These are phyloP conservation scores for Zarea fungicola DNA, from an alignment of 2,329 filamentous ascomycete species.

Conservation along the genomic window DNA sequence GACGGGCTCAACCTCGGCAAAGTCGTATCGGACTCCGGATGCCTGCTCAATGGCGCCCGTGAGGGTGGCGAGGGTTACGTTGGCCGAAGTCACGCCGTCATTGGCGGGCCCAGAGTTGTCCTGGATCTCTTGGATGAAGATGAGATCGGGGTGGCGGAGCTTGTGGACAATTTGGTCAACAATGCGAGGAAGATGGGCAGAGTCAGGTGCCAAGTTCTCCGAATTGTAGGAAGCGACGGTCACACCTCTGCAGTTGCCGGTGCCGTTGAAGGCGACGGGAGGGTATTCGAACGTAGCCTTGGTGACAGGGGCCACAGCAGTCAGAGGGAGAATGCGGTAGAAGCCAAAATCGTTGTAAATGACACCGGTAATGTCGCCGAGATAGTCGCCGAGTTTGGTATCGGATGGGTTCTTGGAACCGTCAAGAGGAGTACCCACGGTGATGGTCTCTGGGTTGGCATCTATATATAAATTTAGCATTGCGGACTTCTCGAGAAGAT, in stretches of 20 bases:
- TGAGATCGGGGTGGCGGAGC: conserved; percentile 56
- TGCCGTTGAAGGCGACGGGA: conserved; percentile 48
- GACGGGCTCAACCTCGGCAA: conserved; percentile 53
- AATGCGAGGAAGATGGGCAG: conserved; percentile 51
- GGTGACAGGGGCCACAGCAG: conserved; percentile 46
- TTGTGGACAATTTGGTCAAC: conserved; percentile 60
- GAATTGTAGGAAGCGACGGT: conserved; percentile 66
- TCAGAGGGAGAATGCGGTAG: conserved; percentile 63
- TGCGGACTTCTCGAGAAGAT: no score
- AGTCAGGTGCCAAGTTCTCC: conserved; percentile 58
- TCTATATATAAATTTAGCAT: conserved; percentile 37
- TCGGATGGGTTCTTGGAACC: conserved; percentile 54
- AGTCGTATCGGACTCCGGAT: conserved; percentile 52
- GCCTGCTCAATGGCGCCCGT: conserved; percentile 44
- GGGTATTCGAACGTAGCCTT: conserved; percentile 41
- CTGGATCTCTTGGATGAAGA: conserved; percentile 68
- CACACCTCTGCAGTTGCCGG: conserved; percentile 53
- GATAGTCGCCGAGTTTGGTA: conserved; percentile 58
- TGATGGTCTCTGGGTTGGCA: conserved; percentile 64
- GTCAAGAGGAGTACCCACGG: conserved; percentile 61
- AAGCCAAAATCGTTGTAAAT: conserved; percentile 62
- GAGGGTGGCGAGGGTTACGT: conserved; percentile 54
- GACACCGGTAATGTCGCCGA: conserved; percentile 64
- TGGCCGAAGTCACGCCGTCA: conserved; percentile 52
- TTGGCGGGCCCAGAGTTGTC: conserved; percentile 59